Base-by-base conservation (phyloP, 1,139 yeast species). In the Casaregolazyma lundiana region DNA sequence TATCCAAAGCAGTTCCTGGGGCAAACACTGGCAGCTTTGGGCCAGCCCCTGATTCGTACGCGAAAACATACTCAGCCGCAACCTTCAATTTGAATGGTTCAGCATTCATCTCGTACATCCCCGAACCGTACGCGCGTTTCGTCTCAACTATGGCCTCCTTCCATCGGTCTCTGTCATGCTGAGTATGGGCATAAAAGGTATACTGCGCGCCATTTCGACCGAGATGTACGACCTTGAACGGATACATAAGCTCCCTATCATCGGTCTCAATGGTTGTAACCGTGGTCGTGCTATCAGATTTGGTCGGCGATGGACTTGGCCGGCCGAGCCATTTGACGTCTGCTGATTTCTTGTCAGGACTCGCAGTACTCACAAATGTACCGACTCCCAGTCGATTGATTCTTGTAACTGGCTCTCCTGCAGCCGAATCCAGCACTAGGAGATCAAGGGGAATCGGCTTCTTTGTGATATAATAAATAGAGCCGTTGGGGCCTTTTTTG, bases 11-110 rank as follows among this genome's bases (percentile, higher is more conserved):
- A 26, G 87, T 86, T 15, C 77, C 75, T n/a, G 77, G 73, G 0
- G 82, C 75, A 47, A 80, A 75, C 1, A 81, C 69, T 2, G 85
- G 89, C 38, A 84, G 62, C 53, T 78, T 80, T 0, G 85, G 77
- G n/a, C 74, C 70, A 43, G 72, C 75, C 7, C 71, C 65, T 5
- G 70, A 73, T 17, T 80, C 85, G 61, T 84, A 85, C 1, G 81
- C 84, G 65, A 86, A 86, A 46, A 75, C 75, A 24, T 77, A 71
- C 53, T 80, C 82, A 6, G 85, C 71, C 8, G 87, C 61, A 9
- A 78, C 70, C 29, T 69, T 66, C 19, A 84, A 61, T 7, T 68
- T 59, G 58, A 81, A 83, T 0, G 88, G 84, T 50, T 78, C 85
- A 0, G 73, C 63, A 22, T 65, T 70, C 18, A 68, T 61, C 6